These are phyloP conservation scores for Coelastrella sp. DNA, from an alignment of 139 green algal species.

Conservation along the genomic window DNA sequence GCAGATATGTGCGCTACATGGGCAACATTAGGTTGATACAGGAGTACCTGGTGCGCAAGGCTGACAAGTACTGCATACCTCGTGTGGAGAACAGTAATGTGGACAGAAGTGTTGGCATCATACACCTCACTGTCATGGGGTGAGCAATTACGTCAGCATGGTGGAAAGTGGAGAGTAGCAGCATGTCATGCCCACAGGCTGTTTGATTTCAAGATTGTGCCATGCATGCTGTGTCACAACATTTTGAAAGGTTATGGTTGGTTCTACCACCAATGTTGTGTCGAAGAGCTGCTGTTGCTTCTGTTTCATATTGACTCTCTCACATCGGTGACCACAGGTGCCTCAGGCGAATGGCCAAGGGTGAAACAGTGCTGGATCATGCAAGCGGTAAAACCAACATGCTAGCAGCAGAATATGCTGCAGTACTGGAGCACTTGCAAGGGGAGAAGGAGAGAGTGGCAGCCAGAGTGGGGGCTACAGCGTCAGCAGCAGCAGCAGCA, in stretches of 20 bases:
- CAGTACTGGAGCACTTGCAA: slow-evolving; percentile 39
- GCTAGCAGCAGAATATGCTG: slow-evolving; percentile 58
- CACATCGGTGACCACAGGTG: slow-evolving; percentile 34
- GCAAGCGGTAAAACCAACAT: slow-evolving; percentile 45
- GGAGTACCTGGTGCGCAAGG: slow-evolving; percentile 80
- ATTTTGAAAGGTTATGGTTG: not conserved
- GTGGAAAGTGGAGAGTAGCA: not conserved
- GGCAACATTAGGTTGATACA: slow-evolving; percentile 53
- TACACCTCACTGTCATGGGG: slow-evolving; percentile 89
- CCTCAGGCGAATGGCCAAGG: slow-evolving; percentile 40
- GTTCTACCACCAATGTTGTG: not conserved
- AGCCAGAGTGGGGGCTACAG: not conserved
- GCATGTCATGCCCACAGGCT: not conserved
- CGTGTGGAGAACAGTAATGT: slow-evolving; percentile 96
- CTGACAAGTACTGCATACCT: slow-evolving; percentile 84
- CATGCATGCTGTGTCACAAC: not conserved
- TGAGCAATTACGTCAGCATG: slow-evolving; percentile 46
- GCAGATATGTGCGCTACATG: slow-evolving; percentile 50
- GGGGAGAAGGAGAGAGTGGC: slow-evolving; percentile 20
- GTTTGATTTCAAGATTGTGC: not conserved
- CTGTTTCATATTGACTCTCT: not conserved
- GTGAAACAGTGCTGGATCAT: slow-evolving; percentile 52
- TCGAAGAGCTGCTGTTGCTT: not conserved
- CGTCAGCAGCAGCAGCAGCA: not conserved
- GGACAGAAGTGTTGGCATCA: slow-evolving; percentile 86